Evolutionary conservation across 2,329 filamentous ascomycete species (phyloP), one percentile per base, ranked within the genome.

Genomic region (Clonostachys solani): DNA sequence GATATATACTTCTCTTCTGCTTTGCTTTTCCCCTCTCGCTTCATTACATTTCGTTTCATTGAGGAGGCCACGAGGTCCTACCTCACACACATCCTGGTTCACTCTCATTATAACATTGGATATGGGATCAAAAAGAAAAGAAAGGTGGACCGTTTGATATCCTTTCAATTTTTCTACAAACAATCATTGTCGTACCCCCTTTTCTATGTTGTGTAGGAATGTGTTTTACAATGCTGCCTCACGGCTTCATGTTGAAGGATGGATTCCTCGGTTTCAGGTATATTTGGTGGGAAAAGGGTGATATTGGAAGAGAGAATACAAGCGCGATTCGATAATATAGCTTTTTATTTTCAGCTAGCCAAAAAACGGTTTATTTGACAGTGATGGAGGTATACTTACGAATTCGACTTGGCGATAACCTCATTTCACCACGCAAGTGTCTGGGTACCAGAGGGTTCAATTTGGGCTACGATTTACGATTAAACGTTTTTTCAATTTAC

Each of bases 201-300:
- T 23, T 46, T 45, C 33, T 46, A 36, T 48, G 33, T 40, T 43
- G 34, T 40, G 36, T 44, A 9, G 42, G 19, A 16, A 17, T 46
- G 13, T 40, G 46, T 46, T 51, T 59, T 60, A 72, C 66, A 72
- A 67, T 64, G 67, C 62, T 74, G 70, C 71, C 72, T 73, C 72
- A 54, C 72, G 72, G 71, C 67, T 69, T 60, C 60, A 68, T 68
- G 62, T 65, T 60, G 52, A 49, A 56, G 23, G 23, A 29, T 40
- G 38, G 44, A 42, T 40, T 16, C 35, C 12, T 38, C 17, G 15
- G 36, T 38, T 38, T 38, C 17, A n/a, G 15, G 36, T 38, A n/a
- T 38, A 18, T 18, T 38, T 38, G 36, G 36, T n/a, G 15, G 15
- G 36, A 38, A 18, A 38, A 18, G 15, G 15, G 36, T 15, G 17